Percentiles rank a stretch among this genome's conserved stretches.
These are phyloP conservation scores for Debaryomyces sp. DNA, from an alignment of 1,139 yeast genomes.

Conservation along the genomic window DNA sequence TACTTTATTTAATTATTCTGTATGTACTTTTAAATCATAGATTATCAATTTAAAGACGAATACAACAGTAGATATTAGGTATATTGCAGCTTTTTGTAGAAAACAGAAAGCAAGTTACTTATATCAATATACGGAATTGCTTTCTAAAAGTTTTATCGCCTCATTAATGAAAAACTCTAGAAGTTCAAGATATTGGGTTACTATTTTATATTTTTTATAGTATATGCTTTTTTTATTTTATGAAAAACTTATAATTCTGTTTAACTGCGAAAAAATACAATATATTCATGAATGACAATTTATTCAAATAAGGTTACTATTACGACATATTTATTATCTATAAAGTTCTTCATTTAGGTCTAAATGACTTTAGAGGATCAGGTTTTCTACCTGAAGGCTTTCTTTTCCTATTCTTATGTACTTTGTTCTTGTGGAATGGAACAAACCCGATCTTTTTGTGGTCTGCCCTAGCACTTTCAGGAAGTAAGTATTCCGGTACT, in stretches of 20 bases:
- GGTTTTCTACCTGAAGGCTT: constrained; percentile 46
- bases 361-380: constrained; percentile 70
- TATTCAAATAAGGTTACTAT: not conserved
- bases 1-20: not conserved
- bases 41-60: not conserved
- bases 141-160: too few species aligned
- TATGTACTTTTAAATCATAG: constrained; percentile 2
- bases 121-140: too few species aligned
- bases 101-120: not conserved
- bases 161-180: too few species aligned
- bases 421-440: constrained; percentile 67
- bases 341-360: constrained; percentile 12
- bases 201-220: too few species aligned
- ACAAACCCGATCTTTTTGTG: constrained; percentile 70
- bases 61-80: not conserved
- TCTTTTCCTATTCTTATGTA: constrained; percentile 44
- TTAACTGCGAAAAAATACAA: not conserved
- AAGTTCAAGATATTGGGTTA: too few species aligned
- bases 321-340: not conserved
- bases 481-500: constrained; percentile 89
- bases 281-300: not conserved
- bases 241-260: not conserved
- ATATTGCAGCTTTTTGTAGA: not conserved
- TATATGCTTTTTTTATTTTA: not conserved
- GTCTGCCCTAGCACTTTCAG: constrained; percentile 71